Conservation (phyloP, 2,329 filamentous ascomycete genomes). For the Fusarium virguliforme region DNA sequence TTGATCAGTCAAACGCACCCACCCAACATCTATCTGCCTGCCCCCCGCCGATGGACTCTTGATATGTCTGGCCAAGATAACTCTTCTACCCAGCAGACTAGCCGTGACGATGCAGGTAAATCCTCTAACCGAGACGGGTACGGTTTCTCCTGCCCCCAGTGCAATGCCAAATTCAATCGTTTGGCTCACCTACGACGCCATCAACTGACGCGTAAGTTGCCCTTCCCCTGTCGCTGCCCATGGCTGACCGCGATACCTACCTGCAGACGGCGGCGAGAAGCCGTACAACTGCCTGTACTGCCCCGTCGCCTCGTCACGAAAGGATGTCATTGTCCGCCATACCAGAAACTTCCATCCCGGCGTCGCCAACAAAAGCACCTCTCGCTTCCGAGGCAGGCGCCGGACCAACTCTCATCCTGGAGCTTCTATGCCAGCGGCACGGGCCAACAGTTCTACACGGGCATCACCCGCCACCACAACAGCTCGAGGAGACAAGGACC, state of each 20-base stretch:
- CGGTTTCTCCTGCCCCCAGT: slow-evolving; percentile 15
- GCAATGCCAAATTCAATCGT: slow-evolving; percentile 19
- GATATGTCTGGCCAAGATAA: slow-evolving; percentile 17
- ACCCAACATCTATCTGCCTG: slow-evolving; percentile 1
- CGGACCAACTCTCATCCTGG: slow-evolving; percentile 16
- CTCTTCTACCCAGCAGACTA: slow-evolving; percentile 12
- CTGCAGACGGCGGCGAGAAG: slow-evolving; percentile 19
- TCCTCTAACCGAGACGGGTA: slow-evolving; percentile 12
- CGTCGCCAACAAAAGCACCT: slow-evolving; percentile 10
- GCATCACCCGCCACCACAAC: slow-evolving; percentile 12
- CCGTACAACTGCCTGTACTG: slow-evolving; percentile 19
- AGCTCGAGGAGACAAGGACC: slow-evolving; percentile 14
- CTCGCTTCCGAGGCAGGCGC: slow-evolving; percentile 17
- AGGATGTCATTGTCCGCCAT: slow-evolving; percentile 20
- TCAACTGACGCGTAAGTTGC: slow-evolving; percentile 18
- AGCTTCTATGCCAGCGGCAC: not conserved
- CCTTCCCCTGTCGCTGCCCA: not conserved
- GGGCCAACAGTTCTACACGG: slow-evolving; percentile 1
- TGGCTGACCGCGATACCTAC: slow-evolving; percentile 6
- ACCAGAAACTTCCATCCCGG: slow-evolving; percentile 20
- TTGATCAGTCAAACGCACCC: not conserved
- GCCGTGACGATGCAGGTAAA: slow-evolving; percentile 16
- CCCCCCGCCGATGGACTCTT: slow-evolving; percentile 11
- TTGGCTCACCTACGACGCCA: slow-evolving; percentile 18
- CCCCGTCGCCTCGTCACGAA: slow-evolving; percentile 14